Conservation (phyloP, 805 yeast species). For the Wickerhamiella azymoides region DNA sequence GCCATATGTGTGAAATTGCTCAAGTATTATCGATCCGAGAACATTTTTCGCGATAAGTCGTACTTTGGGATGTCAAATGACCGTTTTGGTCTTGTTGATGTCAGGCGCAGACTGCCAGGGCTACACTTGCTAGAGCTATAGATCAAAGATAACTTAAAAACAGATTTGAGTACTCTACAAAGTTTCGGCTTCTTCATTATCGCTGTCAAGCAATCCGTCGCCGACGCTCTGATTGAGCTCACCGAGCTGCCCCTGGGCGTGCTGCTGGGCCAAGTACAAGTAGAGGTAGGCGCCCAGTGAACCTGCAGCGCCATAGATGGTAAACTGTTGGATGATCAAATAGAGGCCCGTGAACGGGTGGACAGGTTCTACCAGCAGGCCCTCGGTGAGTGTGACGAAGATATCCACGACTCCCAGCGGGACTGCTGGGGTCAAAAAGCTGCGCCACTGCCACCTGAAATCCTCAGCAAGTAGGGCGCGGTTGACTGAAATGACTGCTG, state of each 20-base stretch:
- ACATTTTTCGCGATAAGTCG: too few relatives aligned
- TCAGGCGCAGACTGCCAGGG: too few relatives aligned
- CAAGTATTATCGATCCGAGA: too few relatives aligned
- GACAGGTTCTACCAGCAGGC: constrained; percentile 2
- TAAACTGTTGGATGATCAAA: constrained; percentile 12
- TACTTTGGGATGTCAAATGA: too few relatives aligned
- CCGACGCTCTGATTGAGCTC: constrained; percentile 17
- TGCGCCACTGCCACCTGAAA: constrained; percentile 24
- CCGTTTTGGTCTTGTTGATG: too few relatives aligned
- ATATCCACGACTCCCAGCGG: constrained; percentile 14
- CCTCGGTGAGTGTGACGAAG: background rate
- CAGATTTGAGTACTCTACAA: too few relatives aligned
- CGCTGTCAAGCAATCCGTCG: constrained; percentile 15
- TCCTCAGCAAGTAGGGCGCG: constrained; percentile 21
- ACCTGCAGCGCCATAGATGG: constrained; percentile 18
- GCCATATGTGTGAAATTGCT: too few relatives aligned
- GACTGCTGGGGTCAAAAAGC: constrained; percentile 21
- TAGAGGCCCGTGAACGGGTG: constrained; percentile 8
- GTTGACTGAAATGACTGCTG: constrained; percentile 19
- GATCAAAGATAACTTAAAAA: too few relatives aligned
- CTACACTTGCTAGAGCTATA: too few relatives aligned
- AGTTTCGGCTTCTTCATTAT: constrained; percentile 16
- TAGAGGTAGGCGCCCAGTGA: constrained; percentile 19
- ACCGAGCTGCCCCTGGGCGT: constrained; percentile 15
- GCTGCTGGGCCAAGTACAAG: constrained; percentile 17